A percentile compares a stretch with the other conserved stretches of the same genome.
Evolutionary conservation across 2,329 filamentous ascomycete species (phyloP).

Genomic region (Fusarium marasasianum): DNA sequence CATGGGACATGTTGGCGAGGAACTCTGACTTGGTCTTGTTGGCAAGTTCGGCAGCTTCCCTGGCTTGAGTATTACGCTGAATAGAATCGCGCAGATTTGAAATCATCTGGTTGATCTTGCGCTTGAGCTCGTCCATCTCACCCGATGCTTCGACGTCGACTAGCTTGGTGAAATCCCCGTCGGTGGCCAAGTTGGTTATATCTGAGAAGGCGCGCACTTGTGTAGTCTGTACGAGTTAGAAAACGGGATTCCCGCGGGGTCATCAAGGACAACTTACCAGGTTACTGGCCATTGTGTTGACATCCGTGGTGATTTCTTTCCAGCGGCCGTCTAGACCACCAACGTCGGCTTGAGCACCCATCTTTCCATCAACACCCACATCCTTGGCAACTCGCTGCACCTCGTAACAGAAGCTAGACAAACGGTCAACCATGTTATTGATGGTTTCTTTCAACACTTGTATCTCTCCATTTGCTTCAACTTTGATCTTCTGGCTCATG

Average conservation of each 20-base stretch:
- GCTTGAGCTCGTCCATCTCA: slow-evolving; percentile 98
- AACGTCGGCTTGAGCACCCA: slow-evolving; percentile 96
- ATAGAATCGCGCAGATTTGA: slow-evolving; percentile 95
- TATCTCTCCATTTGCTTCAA: slow-evolving; percentile 95
- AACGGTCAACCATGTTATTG: slow-evolving; percentile 96
- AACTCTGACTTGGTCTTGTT: slow-evolving; percentile 99
- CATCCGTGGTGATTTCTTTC: slow-evolving; percentile 98
- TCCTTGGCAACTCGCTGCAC: slow-evolving; percentile 96
- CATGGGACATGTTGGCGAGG: slow-evolving; percentile 98
- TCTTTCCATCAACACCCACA: slow-evolving; percentile 96
- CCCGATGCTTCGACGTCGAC: slow-evolving; percentile 97
- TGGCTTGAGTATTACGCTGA: slow-evolving; percentile 92
- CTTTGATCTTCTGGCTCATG: slow-evolving; percentile 95
- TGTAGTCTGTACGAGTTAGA: slow-evolving; percentile 72
- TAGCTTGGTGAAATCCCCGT: slow-evolving; percentile 95
- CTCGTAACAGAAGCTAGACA: slow-evolving; percentile 96
- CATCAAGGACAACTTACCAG: slow-evolving; percentile 54
- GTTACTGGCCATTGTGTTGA: slow-evolving; percentile 88
- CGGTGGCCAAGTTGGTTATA: slow-evolving; percentile 96
- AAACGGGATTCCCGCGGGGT: neutral
- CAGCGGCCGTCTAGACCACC: slow-evolving; percentile 92
- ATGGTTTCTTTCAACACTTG: slow-evolving; percentile 94
- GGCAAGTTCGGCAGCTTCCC: slow-evolving; percentile 93
- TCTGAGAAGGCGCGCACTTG: slow-evolving; percentile 98
- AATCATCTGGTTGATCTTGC: slow-evolving; percentile 99